These are phyloP conservation scores for Chaetomium olivaceum DNA, from an alignment of 2,329 filamentous ascomycete species.

Conservation along the genomic window DNA sequence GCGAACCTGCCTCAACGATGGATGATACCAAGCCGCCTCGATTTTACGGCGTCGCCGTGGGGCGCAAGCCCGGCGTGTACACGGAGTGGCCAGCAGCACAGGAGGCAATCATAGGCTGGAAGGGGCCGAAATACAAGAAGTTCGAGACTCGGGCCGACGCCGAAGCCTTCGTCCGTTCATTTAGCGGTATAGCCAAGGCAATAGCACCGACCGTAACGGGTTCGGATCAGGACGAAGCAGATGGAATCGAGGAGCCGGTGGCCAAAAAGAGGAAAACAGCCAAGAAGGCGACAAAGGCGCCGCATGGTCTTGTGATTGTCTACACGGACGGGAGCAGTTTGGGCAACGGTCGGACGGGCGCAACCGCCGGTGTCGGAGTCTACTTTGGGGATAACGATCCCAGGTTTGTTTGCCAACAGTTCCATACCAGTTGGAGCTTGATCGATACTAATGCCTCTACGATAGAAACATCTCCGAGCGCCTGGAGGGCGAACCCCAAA, in stretches of 20 bases:
- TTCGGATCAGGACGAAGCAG: conserved; percentile 28
- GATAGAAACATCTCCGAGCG: conserved; percentile 70
- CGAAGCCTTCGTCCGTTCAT: conserved; percentile 67
- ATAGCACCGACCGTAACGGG: conserved; percentile 43
- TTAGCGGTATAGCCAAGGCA: conserved; percentile 47
- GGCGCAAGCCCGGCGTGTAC: conserved; percentile 60
- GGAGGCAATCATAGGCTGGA: conserved; percentile 71
- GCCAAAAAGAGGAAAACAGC: conserved; percentile 40
- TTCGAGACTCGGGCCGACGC: conserved; percentile 72
- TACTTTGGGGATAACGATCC: conserved; percentile 60
- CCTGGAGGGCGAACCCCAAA: conserved; percentile 72
- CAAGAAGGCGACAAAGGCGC: conserved; percentile 22
- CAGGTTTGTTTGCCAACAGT: conserved; percentile 45
- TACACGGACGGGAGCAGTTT: conserved; percentile 66
- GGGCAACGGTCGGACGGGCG: conserved; percentile 57
- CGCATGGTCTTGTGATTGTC: conserved; percentile 44
- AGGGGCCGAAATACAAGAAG: conserved; percentile 68
- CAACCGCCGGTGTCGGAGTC: conserved; percentile 62
- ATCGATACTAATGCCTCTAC: conserved; percentile 25
- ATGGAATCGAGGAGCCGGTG: conserved; percentile 42
- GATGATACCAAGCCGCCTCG: conserved; percentile 46
- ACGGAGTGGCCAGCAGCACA: conserved; percentile 68
- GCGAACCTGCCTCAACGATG: conserved; percentile 45
- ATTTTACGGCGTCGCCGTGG: conserved; percentile 64
- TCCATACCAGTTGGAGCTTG: too few relatives aligned